A percentile compares a stretch with the other conserved stretches of the same genome.
Conservation (phyloP, 192 early-diverging fungal genomes). For the Backusella macrospora region DNA sequence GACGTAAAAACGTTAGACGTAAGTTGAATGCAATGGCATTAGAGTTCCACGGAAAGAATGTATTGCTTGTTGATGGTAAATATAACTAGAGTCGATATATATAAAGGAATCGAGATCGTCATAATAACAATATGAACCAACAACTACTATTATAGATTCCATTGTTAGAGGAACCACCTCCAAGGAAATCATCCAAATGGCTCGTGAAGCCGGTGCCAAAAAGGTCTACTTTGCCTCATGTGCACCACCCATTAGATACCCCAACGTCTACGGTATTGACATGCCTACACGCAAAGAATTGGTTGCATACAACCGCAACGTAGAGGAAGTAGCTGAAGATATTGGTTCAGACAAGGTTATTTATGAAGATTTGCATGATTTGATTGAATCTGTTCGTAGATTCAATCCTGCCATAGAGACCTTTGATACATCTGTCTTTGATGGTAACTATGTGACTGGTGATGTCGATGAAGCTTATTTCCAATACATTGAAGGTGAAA, state of each 20-base stretch:
- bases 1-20: constrained; percentile 87
- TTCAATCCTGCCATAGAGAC: constrained; percentile 81
- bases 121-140: background rate
- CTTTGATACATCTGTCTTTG: constrained; percentile 98
- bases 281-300: constrained; percentile 96
- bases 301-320: constrained; percentile 78
- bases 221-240: constrained; percentile 99
- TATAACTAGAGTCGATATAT: background rate
- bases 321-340: constrained; percentile 82
- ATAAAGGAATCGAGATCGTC: background rate
- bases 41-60: constrained; percentile 96
- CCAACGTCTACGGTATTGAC: constrained; percentile 99
- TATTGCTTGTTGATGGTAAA: constrained; percentile 95
- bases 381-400: constrained; percentile 81
- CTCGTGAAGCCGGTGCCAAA: constrained; percentile 95
- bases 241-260: constrained; percentile 93
- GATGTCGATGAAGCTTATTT: constrained; percentile 73
- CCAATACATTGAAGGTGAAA: constrained; percentile 49
- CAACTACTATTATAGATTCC: constrained; percentile 64
- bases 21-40: constrained; percentile 99
- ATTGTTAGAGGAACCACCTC: constrained; percentile 99
- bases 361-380: constrained; percentile 86
- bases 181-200: constrained; percentile 98
- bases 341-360: constrained; percentile 97
- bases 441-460: constrained; percentile 91